Evolutionary conservation across 352 stramenopile species (phyloP).

Genomic region (Pseudoperonospora humuli): DNA sequence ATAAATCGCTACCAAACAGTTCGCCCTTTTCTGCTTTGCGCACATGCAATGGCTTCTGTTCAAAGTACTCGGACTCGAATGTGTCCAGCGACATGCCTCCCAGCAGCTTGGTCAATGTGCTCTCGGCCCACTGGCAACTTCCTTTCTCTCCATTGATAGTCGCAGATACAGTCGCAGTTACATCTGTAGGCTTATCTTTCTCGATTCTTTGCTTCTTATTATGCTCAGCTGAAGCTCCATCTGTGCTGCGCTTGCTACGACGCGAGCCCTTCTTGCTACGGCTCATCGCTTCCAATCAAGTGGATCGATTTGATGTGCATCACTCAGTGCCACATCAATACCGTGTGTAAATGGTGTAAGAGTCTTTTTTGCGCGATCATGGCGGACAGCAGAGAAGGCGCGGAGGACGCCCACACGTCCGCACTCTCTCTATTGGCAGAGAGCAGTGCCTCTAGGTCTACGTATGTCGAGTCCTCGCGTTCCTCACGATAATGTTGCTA

Average conservation of each 20-base stretch:
- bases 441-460: slow-evolving; percentile 13
- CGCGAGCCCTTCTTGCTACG: slow-evolving; percentile 39
- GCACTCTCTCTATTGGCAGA: slow-evolving; percentile 10
- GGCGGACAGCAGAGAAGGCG: background rate
- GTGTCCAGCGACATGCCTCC: slow-evolving; percentile 49
- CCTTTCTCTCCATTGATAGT: slow-evolving; percentile 7
- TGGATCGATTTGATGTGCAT: background rate
- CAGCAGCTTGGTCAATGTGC: slow-evolving; percentile 40
- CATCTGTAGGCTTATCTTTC: background rate
- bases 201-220: slow-evolving; percentile 41
- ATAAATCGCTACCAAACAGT: slow-evolving; percentile 53
- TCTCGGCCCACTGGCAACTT: slow-evolving; percentile 21
- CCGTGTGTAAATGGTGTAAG: too few species aligned
- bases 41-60: slow-evolving; percentile 79
- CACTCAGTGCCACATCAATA: background rate
- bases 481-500: background rate
- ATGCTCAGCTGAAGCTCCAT: slow-evolving; percentile 5
- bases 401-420: slow-evolving; percentile 2
- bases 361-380: slow-evolving; percentile 14
- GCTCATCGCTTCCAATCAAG: slow-evolving; percentile 31
- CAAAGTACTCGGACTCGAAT: slow-evolving; percentile 73
- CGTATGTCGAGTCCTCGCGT: background rate
- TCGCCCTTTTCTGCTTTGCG: slow-evolving; percentile 37
- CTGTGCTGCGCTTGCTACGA: slow-evolving; percentile 32
- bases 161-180: background rate